Conservation (phyloP, 805 yeast species). For the Cyberlindnera americana region DNA sequence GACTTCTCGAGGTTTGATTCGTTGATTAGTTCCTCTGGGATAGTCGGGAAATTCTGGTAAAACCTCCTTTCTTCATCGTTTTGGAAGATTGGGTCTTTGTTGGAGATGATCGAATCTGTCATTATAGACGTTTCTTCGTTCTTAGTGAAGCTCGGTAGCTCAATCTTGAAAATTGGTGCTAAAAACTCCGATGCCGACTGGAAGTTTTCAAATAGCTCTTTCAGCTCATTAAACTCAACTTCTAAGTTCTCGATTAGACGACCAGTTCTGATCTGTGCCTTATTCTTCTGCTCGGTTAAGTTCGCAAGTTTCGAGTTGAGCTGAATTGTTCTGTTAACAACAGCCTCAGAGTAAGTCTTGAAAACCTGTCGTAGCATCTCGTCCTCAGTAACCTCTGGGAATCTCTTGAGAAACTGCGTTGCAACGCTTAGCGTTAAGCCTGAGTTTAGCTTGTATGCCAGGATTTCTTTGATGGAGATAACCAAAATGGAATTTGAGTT, state of each 20-base stretch:
- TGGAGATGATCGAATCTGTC: conserved; percentile 24
- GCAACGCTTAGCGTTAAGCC: conserved; percentile 39
- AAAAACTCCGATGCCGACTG: conserved; percentile 39
- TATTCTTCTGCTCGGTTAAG: conserved; percentile 40
- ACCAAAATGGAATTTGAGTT: conserved; percentile 39
- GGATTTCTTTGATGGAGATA: conserved; percentile 41
- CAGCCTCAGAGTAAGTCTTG: conserved; percentile 40
- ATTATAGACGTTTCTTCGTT: too few relatives aligned
- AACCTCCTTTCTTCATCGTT: conserved; percentile 61
- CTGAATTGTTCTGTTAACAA: conserved; percentile 34
- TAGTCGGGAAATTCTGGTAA: conserved; percentile 51
- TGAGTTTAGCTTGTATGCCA: conserved; percentile 36
- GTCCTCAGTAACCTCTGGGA: conserved; percentile 33
- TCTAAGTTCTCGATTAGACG: conserved; percentile 40
- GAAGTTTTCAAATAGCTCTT: conserved; percentile 43
- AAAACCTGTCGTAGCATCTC: conserved; percentile 32
- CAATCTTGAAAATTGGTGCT: conserved; percentile 38
- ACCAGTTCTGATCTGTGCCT: conserved; percentile 66
- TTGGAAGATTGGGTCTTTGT: conserved; percentile 51
- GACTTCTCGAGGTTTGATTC: conserved; percentile 27
- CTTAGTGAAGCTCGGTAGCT: conserved; percentile 37
- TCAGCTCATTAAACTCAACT: conserved; percentile 31
- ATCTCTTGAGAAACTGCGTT: conserved; percentile 47
- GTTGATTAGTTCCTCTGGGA: conserved; percentile 33
- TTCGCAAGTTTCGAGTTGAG: conserved; percentile 35